These are phyloP conservation scores for Globisporangium okanoganense DNA, from an alignment of 352 stramenopile species.

Conservation along the genomic window DNA sequence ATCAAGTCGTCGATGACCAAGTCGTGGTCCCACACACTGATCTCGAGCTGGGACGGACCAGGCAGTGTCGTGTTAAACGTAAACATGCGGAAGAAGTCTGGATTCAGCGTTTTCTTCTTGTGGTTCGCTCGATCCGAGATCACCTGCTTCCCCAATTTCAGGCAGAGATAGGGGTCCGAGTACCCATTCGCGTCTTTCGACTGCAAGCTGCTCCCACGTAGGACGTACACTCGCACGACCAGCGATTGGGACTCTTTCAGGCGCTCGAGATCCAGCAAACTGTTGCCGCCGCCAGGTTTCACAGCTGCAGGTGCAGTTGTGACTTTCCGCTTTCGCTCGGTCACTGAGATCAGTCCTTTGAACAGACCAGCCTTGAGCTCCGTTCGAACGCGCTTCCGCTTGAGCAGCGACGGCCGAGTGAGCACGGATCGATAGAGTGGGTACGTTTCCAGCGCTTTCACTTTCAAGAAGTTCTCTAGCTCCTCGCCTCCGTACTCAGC, in stretches of 20 bases:
- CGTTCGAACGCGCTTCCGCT: conserved; percentile 45
- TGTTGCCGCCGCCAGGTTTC: conserved; percentile 6
- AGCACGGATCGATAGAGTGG: conserved; percentile 57
- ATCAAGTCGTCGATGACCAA: conserved; percentile 85
- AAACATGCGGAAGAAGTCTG: conserved; percentile 74
- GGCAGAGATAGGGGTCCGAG: conserved; percentile 71
- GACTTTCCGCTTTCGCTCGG: conserved; percentile 26
- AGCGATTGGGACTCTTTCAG: conserved; percentile 53
- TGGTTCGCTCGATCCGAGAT: conserved; percentile 64
- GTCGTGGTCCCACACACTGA: conserved; percentile 80
- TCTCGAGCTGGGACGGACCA: conserved; percentile 73
- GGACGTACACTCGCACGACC: conserved; percentile 70
- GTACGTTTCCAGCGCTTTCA: conserved; percentile 75
- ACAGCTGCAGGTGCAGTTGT: no score
- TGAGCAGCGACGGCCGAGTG: conserved; percentile 47
- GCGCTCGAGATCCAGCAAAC: conserved; percentile 38
- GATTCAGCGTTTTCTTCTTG: conserved; percentile 74
- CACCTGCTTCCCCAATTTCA: conserved; percentile 70
- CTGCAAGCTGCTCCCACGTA: conserved; percentile 67
- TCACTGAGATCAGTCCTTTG: conserved; percentile 72
- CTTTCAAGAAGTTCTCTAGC: conserved; percentile 71
- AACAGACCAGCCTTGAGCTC: conserved; percentile 71
- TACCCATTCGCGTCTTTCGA: conserved; percentile 78
- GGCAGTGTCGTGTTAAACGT: conserved; percentile 66
- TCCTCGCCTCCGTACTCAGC: conserved; percentile 62